Conservation (phyloP, 306 rosid species). For the Lagenaria siceraria region DNA sequence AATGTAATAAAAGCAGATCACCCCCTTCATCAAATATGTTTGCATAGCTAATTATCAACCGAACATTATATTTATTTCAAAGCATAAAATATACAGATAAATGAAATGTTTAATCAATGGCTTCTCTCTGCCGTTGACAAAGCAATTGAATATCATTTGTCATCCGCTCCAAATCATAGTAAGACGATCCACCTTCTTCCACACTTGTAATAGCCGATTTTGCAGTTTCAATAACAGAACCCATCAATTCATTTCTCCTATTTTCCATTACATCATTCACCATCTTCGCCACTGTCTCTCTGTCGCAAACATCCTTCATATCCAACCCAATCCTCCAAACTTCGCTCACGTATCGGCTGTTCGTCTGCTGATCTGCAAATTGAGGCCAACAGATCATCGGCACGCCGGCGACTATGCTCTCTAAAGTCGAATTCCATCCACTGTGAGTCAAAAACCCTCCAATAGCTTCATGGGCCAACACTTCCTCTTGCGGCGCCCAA, state of each 20-base stretch:
- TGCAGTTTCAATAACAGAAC: slow-evolving; percentile 7
- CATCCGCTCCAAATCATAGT: slow-evolving; percentile 10
- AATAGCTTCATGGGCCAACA: slow-evolving; percentile 27
- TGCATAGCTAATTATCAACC: no score
- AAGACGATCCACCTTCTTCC: slow-evolving; percentile 18
- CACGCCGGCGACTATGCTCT: slow-evolving; percentile 16
- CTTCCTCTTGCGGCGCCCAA: slow-evolving; percentile 56
- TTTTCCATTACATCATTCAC: slow-evolving; percentile 17
- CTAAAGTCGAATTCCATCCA: slow-evolving; percentile 27
- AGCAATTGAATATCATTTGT: slow-evolving; percentile 1
- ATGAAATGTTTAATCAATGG: neutral
- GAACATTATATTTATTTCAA: neutral
- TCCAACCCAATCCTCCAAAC: slow-evolving; percentile 28
- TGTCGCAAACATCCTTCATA: slow-evolving; percentile 22
- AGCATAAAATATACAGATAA: neutral
- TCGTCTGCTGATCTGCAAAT: slow-evolving; percentile 16
- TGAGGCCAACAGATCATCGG: slow-evolving; percentile 25
- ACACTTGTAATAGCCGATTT: slow-evolving; percentile 9
- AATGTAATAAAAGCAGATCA: no score
- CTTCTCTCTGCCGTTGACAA: neutral
- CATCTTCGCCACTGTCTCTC: slow-evolving; percentile 10
- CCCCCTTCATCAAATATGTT: no score
- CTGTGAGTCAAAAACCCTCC: slow-evolving; percentile 42
- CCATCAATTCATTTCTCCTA: slow-evolving; percentile 13
- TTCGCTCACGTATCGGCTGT: slow-evolving; percentile 16